Conservation (phyloP, 768 basidiomycete species). For the Bullera alba region DNA sequence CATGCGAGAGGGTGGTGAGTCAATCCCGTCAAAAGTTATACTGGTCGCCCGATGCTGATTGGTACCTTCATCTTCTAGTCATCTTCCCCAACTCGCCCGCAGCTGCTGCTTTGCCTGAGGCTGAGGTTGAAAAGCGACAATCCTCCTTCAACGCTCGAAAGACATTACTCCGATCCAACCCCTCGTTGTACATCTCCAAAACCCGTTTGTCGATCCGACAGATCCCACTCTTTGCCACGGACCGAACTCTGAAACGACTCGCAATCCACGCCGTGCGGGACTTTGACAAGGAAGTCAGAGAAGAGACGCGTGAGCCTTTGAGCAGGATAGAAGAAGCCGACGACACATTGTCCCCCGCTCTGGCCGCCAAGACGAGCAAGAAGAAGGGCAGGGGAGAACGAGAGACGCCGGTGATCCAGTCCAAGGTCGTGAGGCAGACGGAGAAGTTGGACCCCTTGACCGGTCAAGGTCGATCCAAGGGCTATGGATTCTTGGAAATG, state of each 20-base stretch:
- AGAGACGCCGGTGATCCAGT: slow-evolving; percentile 64
- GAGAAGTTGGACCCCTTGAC: slow-evolving; percentile 85
- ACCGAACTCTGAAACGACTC: slow-evolving; percentile 80
- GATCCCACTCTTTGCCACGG: slow-evolving; percentile 80
- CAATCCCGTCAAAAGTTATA: not conserved
- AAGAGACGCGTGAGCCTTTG: slow-evolving; percentile 57
- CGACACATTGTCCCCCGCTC: slow-evolving; percentile 40
- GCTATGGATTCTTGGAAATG: slow-evolving; percentile 94
- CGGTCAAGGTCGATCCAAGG: slow-evolving; percentile 78
- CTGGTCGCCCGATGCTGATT: not conserved
- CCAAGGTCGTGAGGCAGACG: slow-evolving; percentile 81
- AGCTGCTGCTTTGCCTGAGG: slow-evolving; percentile 60
- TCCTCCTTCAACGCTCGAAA: slow-evolving; percentile 78
- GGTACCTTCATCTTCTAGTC: slow-evolving; percentile 56
- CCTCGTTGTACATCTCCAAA: slow-evolving; percentile 86
- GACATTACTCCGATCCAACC: slow-evolving; percentile 77
- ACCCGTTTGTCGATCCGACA: slow-evolving; percentile 91
- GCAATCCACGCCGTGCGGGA: slow-evolving; percentile 69
- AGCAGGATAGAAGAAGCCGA: slow-evolving; percentile 65
- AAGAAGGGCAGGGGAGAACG: slow-evolving; percentile 47
- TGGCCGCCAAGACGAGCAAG: slow-evolving; percentile 41
- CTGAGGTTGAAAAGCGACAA: slow-evolving; percentile 79
- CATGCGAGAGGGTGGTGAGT: slow-evolving; percentile 86
- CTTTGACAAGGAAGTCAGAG: slow-evolving; percentile 72
- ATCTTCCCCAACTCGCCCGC: slow-evolving; percentile 82